Evolutionary conservation across 1,284 basidiomycete species (phyloP).

Genomic region (Heterobasidion annosum): DNA sequence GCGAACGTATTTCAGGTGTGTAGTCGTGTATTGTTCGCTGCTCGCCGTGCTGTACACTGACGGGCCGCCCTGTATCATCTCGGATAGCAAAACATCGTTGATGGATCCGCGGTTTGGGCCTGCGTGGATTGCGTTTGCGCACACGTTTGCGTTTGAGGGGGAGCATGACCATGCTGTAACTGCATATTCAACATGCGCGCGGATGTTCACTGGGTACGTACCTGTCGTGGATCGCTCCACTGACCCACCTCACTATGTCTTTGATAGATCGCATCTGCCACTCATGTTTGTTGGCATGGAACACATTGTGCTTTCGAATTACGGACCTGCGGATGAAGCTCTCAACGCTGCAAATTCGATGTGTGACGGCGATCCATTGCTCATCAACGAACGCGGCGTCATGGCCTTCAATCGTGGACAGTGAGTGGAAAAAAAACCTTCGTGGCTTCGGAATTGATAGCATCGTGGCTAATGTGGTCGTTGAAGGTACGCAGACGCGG

Average conservation of each 20-base stretch:
- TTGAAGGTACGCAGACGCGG: slow-evolving; percentile 62
- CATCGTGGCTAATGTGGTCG: neutral
- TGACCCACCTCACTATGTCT: slow-evolving; percentile 4
- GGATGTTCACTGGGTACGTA: slow-evolving; percentile 86
- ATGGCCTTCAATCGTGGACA: slow-evolving; percentile 78
- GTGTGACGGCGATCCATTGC: slow-evolving; percentile 81
- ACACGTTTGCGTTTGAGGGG: slow-evolving; percentile 94
- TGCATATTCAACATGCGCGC: slow-evolving; percentile 92
- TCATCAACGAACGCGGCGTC: slow-evolving; percentile 90
- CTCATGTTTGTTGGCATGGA: slow-evolving; percentile 98
- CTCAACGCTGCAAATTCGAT: slow-evolving; percentile 74
- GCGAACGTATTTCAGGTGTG: slow-evolving; percentile 85
- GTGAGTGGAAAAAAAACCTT: neutral
- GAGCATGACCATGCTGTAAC: slow-evolving; percentile 98
- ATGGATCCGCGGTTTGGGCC: slow-evolving; percentile 95
- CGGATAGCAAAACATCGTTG: slow-evolving; percentile 81
- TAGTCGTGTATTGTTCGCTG: neutral
- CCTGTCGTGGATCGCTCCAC: neutral
- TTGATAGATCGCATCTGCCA: slow-evolving; percentile 78
- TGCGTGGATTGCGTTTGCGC: slow-evolving; percentile 96
- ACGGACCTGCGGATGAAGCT: slow-evolving; percentile 79
- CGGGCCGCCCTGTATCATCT: neutral
- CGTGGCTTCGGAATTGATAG: too few relatives aligned
- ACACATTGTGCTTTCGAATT: slow-evolving; percentile 85
- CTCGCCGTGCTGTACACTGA: neutral